These are phyloP conservation scores for Tothia fuscella DNA, from an alignment of 2,329 filamentous ascomycete species.

Conservation along the genomic window DNA sequence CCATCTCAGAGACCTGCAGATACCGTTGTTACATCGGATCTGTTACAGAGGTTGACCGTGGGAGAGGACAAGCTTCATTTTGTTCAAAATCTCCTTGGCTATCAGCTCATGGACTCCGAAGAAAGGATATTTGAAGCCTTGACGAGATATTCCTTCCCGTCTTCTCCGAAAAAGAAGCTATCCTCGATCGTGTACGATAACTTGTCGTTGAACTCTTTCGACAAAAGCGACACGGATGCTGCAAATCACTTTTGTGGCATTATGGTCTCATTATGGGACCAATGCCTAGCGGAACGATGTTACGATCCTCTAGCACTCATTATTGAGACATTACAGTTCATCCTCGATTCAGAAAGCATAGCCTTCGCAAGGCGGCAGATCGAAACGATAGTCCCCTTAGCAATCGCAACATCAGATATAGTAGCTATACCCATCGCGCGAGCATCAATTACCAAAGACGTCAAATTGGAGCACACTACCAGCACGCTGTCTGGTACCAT, in stretches of 20 bases:
- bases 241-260: slow-evolving; percentile 53
- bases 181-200: slow-evolving; percentile 56
- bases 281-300: slow-evolving; percentile 51
- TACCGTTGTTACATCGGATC: not conserved
- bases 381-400: slow-evolving; percentile 38
- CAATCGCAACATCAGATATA: slow-evolving; percentile 37
- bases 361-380: slow-evolving; percentile 49
- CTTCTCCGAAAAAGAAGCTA: slow-evolving; percentile 48
- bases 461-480: slow-evolving; percentile 24
- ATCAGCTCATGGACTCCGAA: slow-evolving; percentile 41
- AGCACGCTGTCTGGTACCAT: slow-evolving; percentile 44
- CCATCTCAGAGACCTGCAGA: not conserved
- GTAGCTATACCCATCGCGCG: slow-evolving; percentile 38
- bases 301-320: slow-evolving; percentile 54
- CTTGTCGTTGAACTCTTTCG: slow-evolving; percentile 39
- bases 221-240: slow-evolving; percentile 37
- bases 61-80: slow-evolving; percentile 18
- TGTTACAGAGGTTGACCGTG: slow-evolving; percentile 3
- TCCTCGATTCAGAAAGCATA: slow-evolving; percentile 49
- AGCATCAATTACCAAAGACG: slow-evolving; percentile 1
- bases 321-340: slow-evolving; percentile 51
- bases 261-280: slow-evolving; percentile 55
- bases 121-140: slow-evolving; percentile 57
- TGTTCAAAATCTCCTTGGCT: slow-evolving; percentile 52
- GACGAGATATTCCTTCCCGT: slow-evolving; percentile 52